Evolutionary conservation across 2,329 filamentous ascomycete species (phyloP), one percentile per base, ranked within the genome.

Genomic region (Penicillium capsulatum): DNA sequence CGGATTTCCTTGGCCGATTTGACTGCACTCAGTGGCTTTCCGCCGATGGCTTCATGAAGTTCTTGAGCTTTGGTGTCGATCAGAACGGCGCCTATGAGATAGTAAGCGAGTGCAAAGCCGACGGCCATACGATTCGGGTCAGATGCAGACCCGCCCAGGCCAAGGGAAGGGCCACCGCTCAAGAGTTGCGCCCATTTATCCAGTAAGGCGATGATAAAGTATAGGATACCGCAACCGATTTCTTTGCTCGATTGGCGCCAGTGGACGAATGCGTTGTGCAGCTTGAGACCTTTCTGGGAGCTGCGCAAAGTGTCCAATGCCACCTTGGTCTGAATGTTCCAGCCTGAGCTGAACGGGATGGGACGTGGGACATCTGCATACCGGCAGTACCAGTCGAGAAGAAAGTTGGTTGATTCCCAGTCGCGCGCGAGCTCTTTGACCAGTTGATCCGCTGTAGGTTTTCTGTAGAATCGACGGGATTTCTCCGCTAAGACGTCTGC

Each of bases 301-400:
- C 72, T 72, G 27, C 69, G 68, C 48, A 78, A 65, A 17, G 69
- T 74, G 45, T 76, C 70, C 15, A 76, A 57, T 7, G 72, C 75
- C 2, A 75, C 74, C 50, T 76, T 75, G 0, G 70, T 71, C 49
- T 76, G 73, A n/a, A 77, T 69, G 40, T 77, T 77, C 75, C 75
- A 79, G 2, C 72, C 72, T 3, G 75, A 75, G 43, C 72, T 77
- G 52, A 71, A 78, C 0, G 72, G 72, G 39, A 76, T 72, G 1
- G 75, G 74, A 29, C 68, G 60, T 27, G 69, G 69, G 1, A 66
- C 68, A 49, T 70, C 69, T 26, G 67, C 65, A 57, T 71, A 61
- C 42, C 68, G 62, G 49, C 72, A 71, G 46, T 75, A 76, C 72
- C 74, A 74, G 38, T 76, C 66, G 30, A 79, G 62, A 8, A 77